Evolutionary conservation across 805 yeast species (phyloP), one percentile per base, ranked within the genome.

Genomic region (Cyberlindnera amylophila): DNA sequence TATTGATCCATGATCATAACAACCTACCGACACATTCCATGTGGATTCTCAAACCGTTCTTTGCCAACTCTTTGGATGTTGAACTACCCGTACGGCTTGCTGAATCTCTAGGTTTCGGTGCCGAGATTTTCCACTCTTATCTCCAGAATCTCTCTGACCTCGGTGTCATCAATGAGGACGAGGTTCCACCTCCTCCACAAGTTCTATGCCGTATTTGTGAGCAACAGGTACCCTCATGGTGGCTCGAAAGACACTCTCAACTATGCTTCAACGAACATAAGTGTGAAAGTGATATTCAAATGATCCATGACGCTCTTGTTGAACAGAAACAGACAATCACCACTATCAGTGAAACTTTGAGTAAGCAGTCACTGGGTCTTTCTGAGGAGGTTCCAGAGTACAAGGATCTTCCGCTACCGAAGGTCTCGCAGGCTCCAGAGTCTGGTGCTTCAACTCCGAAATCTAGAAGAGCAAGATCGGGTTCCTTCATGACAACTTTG

Each of bases 161-260:
- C 32, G 86, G 82, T 8, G 69, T 82, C 13, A 70, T 79, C 3
- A 84, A 83, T 51, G 84, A 81, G 54, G 70, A 65, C 10, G 69
- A 71, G 45, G 71, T 87, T 0, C 95, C 96, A 0, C 74, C 79
- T n/a, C 96, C 96, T 1, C 81, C 82, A 18, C 73, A 80, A 43
- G 88, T 86, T 29, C 66, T 93, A 26, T 93, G 99, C 62, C 74
- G 96, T 36, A 89, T 93, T 21, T 93, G 99, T 64, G 99, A 93
- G 57, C 79, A 81, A 24, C 75, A 75, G 36, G 81, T 89, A n/a
- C 96, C 96, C 4, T 85, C 89, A 4, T 93, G 99, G 99, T 93
- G 95, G 84, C 70, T 93, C 31, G 99, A 91, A 54, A 75, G 82
- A 38, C 99, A 93, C 63, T 82, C 91, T 1, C 93, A 89, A 56